Base-by-base conservation (phyloP, 75 land plant species). In the Picea glauca region DNA sequence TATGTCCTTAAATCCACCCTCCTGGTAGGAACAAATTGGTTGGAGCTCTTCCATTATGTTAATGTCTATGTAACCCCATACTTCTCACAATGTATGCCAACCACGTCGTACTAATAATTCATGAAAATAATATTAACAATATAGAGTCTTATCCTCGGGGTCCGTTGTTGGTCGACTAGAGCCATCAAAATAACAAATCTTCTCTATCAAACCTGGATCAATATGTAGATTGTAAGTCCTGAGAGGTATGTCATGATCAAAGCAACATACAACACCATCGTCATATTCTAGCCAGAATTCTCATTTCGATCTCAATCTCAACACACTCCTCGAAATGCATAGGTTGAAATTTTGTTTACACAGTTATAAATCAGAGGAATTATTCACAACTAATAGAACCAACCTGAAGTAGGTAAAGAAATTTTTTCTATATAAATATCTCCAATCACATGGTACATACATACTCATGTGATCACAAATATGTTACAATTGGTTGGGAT, bases 261-360 rank as follows among this genome's bases (percentile, higher is more conserved):
- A 60, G 61, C 82, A 80, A 46, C 86, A 61, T 38, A 86, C 80
- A 60, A 86, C 86, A 12, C 88, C 88, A 30, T 86, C 88, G 46
- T 84, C 88, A 78, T 86, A 86, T 72, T 86, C 88, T 58, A 86
- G 72, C 88, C 88, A 86, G 80, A 86, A 86, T 64, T 82, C 75
- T 73, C 88, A 79, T 74, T 83, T 84, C 15, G 88, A 78, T 13
- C 88, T 73, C 64, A 86, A 60, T 33, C 88, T 80, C 74, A 86
- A 86, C 57, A 82, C 82, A 32, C 76, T 78, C 81, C 75, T 84
- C 26, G 26, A 26, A 26, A 26, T 26, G 26, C 26, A 26, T 26
- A 26, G 26, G 26, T 26, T 26, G 26, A 26, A 26, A 26, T 26
- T 26, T 26, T 26, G 26, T 26, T 26, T 26, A 26, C 26, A 26